Evolutionary conservation across 805 yeast species (phyloP).

Genomic region (Nakazawaea ishiwadae): DNA sequence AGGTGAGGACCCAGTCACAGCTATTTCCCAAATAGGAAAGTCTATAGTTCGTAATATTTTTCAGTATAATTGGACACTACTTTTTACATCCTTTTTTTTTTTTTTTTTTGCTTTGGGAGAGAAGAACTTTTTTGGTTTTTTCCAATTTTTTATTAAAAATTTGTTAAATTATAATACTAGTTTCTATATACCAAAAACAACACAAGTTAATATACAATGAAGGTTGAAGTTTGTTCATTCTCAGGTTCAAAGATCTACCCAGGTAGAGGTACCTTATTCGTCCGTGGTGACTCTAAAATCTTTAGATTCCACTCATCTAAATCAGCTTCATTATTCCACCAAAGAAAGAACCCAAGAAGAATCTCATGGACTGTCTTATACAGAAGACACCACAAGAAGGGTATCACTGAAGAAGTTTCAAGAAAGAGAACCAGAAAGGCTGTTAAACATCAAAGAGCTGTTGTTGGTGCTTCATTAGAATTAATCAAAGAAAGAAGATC

Average conservation of each 20-base stretch:
- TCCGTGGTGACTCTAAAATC: constrained; percentile 99
- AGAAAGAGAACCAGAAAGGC: constrained; percentile 97
- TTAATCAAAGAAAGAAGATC: constrained; percentile 97
- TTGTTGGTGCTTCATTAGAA: constrained; percentile 99
- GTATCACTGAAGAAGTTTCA: constrained; percentile 96
- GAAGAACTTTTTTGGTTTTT: too few species aligned
- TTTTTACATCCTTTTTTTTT: too few species aligned
- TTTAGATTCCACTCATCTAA: constrained; percentile 99
- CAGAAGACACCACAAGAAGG: constrained; percentile 99
- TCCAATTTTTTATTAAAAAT: too few species aligned
- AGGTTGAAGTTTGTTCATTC: constrained; percentile 99
- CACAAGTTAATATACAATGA: constrained; percentile 52
- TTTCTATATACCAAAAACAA: too few species aligned
- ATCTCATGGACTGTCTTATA: constrained; percentile 98
- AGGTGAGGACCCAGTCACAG: too few species aligned
- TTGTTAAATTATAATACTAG: too few species aligned
- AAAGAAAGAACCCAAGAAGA: constrained; percentile 99
- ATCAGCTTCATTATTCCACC: constrained; percentile 96
- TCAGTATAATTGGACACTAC: too few species aligned
- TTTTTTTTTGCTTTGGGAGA: too few species aligned
- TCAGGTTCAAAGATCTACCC: constrained; percentile 99
- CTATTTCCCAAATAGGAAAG: too few species aligned
- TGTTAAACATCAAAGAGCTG: constrained; percentile 98
- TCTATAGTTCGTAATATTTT: too few species aligned
- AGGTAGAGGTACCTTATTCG: constrained; percentile 99